Conservation (phyloP, 2,329 filamentous ascomycete species). For the Pezicula neosporulosa region DNA sequence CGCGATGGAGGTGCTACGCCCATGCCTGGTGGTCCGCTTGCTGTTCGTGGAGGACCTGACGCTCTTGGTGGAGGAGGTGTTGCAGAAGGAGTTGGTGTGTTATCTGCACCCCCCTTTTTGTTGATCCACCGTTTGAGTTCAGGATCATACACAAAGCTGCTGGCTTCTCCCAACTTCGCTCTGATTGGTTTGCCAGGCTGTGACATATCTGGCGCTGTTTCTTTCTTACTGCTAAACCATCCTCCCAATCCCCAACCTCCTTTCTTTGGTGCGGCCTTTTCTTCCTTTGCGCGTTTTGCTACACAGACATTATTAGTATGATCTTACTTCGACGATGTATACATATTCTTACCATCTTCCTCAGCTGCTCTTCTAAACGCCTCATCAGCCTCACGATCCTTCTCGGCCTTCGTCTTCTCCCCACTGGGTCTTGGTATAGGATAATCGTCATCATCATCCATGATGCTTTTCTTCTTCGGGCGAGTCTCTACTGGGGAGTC, state of each 20-base stretch:
- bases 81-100: conserved; percentile 53
- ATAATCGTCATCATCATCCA: conserved; percentile 79
- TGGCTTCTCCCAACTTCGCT: conserved; percentile 92
- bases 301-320: conserved; percentile 10
- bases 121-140: conserved; percentile 99
- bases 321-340: neutral
- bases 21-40: conserved; percentile 12
- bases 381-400: conserved; percentile 78
- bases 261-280: conserved; percentile 48
- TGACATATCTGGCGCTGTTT: conserved; percentile 32
- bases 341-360: conserved; percentile 55
- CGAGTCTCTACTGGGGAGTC: conserved; percentile 42
- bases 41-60: conserved; percentile 37
- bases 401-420: conserved; percentile 61
- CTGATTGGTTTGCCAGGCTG: conserved; percentile 68
- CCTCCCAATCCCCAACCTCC: conserved; percentile 78
- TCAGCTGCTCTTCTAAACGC: conserved; percentile 82
- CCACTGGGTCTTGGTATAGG: conserved; percentile 36
- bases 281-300: conserved; percentile 60
- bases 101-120: conserved; percentile 74
- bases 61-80: conserved; percentile 77
- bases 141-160: conserved; percentile 88
- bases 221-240: conserved; percentile 75
- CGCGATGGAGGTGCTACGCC: conserved; percentile 4
- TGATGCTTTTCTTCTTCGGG: conserved; percentile 72